These are phyloP conservation scores for Chalaropsis ovoidea DNA, from an alignment of 2,329 filamentous ascomycete species.

Conservation along the genomic window DNA sequence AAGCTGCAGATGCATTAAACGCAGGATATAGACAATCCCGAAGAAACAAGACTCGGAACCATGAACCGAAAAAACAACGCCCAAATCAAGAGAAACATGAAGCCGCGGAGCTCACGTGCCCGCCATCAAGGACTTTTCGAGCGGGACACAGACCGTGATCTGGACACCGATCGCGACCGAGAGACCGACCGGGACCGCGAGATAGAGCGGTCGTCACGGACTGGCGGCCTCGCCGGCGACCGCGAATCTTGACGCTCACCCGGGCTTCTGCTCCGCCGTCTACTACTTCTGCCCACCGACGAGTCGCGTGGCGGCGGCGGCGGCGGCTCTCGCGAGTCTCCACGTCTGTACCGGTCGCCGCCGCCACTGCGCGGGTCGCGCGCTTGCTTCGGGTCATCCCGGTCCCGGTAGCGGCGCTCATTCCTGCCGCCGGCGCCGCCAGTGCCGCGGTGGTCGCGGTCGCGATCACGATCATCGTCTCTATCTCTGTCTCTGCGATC, in stretches of 20 bases:
- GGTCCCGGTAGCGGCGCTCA: constrained; percentile 22
- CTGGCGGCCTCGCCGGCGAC: constrained; percentile 16
- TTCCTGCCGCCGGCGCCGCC: not conserved
- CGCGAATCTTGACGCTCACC: not conserved
- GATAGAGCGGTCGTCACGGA: not conserved
- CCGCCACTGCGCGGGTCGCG: not conserved
- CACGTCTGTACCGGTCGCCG: constrained; percentile 11
- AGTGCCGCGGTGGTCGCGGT: not conserved
- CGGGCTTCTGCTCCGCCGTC: constrained; percentile 10
- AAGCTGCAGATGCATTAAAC: not conserved
- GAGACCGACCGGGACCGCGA: constrained; percentile 2
- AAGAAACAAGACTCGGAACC: not conserved
- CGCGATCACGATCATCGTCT: not conserved
- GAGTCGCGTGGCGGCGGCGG: not conserved
- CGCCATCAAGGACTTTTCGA: constrained; percentile 15
- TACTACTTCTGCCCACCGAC: not conserved
- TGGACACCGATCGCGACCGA: constrained; percentile 1
- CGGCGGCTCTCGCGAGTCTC: not conserved
- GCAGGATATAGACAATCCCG: not conserved
- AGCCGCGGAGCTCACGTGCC: not conserved
- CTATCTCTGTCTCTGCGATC: constrained; percentile 4
- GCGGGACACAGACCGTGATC: constrained; percentile 9
- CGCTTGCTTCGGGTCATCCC: constrained; percentile 19
- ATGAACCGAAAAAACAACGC: not conserved
- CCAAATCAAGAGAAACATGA: not conserved